Percentiles rank a stretch among this genome's conserved stretches.
phyloP scores from a whole-genome alignment of 1,139 yeast genomes.

The Diutina siamensis region DNA sequence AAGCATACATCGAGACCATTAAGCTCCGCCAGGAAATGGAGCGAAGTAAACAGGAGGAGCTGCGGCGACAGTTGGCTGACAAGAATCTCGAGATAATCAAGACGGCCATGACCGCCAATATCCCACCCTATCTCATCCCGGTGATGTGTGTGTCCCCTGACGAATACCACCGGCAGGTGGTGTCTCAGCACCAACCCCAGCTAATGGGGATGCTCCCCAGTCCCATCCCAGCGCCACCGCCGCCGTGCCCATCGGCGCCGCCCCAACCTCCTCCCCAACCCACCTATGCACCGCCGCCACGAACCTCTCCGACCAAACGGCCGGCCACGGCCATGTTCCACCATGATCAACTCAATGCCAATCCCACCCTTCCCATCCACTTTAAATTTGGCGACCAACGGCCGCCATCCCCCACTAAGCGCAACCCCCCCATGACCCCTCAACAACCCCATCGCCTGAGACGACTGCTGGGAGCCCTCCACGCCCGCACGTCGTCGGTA shows the following conservation, averaged over 20 bases:
- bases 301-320: not conserved
- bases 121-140: constrained; percentile 2
- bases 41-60: not conserved
- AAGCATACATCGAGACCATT: not conserved
- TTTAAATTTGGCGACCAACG: not conserved
- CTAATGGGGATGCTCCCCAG: not conserved
- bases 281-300: not conserved
- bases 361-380: constrained; percentile 1
- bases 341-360: constrained; percentile 3
- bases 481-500: not conserved
- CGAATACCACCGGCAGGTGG: not conserved
- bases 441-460: not conserved
- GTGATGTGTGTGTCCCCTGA: constrained; percentile 2
- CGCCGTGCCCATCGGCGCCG: not conserved
- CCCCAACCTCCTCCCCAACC: not conserved
- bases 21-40: constrained; percentile 3
- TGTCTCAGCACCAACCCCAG: not conserved
- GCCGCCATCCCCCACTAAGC: not conserved
- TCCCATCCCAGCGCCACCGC: not conserved
- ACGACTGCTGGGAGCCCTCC: not conserved
- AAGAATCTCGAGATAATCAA: constrained; percentile 4
- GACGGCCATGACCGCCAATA: not conserved
- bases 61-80: constrained; percentile 4
- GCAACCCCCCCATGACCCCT: constrained; percentile 1
- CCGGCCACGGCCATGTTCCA: not conserved